These are phyloP conservation scores for Pestalotiopsis fici DNA, from an alignment of 2,329 filamentous ascomycete genomes.

Conservation along the genomic window DNA sequence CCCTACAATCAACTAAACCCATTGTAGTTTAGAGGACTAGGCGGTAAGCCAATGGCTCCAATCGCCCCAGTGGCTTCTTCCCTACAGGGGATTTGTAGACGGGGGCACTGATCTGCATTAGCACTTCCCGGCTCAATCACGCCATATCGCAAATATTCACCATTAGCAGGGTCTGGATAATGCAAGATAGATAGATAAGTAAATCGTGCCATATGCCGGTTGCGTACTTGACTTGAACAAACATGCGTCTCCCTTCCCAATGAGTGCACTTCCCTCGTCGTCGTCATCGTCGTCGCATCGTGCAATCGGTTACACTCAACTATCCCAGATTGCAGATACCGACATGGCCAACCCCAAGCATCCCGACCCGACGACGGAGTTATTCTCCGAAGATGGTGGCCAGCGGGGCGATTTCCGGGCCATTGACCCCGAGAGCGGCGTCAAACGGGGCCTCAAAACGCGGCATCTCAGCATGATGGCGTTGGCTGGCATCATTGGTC, in stretches of 20 bases:
- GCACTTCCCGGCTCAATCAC: background rate
- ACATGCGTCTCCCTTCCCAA: background rate
- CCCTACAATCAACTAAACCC: background rate
- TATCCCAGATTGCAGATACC: background rate
- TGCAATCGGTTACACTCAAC: background rate
- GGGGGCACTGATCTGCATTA: background rate
- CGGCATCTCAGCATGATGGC: conserved; percentile 67
- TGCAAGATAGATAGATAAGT: background rate
- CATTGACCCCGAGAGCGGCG: conserved; percentile 52
- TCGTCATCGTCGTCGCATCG: background rate
- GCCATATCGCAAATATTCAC: conserved; percentile 3
- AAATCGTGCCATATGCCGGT: background rate
- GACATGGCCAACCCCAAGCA: conserved; percentile 6
- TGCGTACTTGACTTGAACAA: background rate
- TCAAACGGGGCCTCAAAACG: conserved; percentile 67
- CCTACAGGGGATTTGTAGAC: background rate
- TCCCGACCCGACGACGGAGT: background rate
- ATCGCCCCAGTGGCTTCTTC: too few relatives aligned
- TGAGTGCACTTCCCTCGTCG: background rate
- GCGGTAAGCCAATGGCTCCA: background rate
- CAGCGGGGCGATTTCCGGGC: conserved; percentile 3
- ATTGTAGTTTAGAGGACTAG: background rate
- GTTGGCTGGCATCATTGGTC: conserved; percentile 64
- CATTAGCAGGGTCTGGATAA: background rate
- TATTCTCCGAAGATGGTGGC: background rate